Base-by-base conservation (phyloP, 768 basidiomycete species). In the Lentinula lateritia region DNA sequence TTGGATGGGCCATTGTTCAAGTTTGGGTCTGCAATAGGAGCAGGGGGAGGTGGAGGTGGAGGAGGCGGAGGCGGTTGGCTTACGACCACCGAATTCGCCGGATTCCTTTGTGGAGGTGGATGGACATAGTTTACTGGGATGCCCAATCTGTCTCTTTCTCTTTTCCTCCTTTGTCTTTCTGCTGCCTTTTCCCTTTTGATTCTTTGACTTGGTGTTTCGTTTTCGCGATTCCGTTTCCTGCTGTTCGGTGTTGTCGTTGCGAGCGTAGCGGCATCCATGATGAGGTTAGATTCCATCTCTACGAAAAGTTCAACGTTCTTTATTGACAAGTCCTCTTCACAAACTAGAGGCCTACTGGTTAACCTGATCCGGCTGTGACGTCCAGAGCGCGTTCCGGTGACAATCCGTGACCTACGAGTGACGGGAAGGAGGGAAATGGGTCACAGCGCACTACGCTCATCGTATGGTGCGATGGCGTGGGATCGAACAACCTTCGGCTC, bases 141-240 rank as follows among this genome's bases (percentile, higher is more conserved):
- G 12, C 55, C 55, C 18, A 56, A 74, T 48, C 80, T 74, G 69
- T 84, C 83, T 60, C 89, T 83, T 75, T 92, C 92, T 54, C 92
- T 86, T 72, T 93, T 93, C 64, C 90, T 73, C 52, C 92, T 83
- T 71, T 93, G 92, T 63, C 92, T 80, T 72, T 93, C 92, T 45
- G 92, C 89, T 1, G 92, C 92, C 72, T 93, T 92, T 80, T 91
- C 89, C 66, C 92, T 83, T 71, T 93, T 93, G 67, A 83, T 78
- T 66, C 84, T 79, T 74, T 90, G 88, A 61, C 81, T 81, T 34
- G 84, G 82, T 10, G 88, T 87, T 76, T 91, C 90, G 78, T 88
- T 84, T 71, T 90, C 83, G 66, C 89, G 80, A 45, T 83, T 75
- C 28, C 87, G 80, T 72, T 87, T 89, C 64, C 77, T 75, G 52